Evolutionary conservation across 805 yeast species (phyloP), one percentile per base, ranked within the genome.

Genomic region (Suhomyces prunicola): DNA sequence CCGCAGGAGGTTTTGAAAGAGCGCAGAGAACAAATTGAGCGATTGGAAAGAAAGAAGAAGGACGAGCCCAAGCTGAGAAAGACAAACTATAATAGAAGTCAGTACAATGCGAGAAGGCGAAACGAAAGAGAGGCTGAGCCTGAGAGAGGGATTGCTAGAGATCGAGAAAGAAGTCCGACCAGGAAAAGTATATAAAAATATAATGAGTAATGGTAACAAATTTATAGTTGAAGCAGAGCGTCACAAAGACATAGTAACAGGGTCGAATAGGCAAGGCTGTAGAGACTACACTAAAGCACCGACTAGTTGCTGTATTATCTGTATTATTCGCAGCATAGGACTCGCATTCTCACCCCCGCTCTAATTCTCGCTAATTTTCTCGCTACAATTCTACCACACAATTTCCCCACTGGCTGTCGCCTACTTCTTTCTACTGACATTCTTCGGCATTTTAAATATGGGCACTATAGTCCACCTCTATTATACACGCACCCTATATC

Each of bases 1-100:
- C 83, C 84, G 0, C 54, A 52, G 19, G 63, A 66, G 48, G 50
- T 77, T 24, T 49, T 70, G 1, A 62, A 61, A 46, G 47, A 60
- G 50, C 51, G 66, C 48, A 56, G 56, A 59, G 53, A 47, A 39
- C 57, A 67, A 26, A 13, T 53, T 23, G 57, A 50, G 50, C 29
- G 36, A 31, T 47, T 41, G 33, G 48, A 44, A 31, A 19, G 29
- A 41, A 22, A 47, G 31, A 42, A 36, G 12, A 23, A 22, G 44
- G 50, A 40, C 24, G 42, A 44, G 41, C 27, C 35, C 13, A 40
- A 44, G 42, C 36, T 47, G n/a, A 48, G 36, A 27, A 62, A 63
- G 48, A 68, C 69, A 19, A 68, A 69, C 49, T 68, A 68, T 53
- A 68, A 68, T 47, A 49, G 72, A 47, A 64, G 68, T 41, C 59